These are phyloP conservation scores for Leccinum longicurvipes DNA, from an alignment of 768 basidiomycete genomes.

Conservation along the genomic window DNA sequence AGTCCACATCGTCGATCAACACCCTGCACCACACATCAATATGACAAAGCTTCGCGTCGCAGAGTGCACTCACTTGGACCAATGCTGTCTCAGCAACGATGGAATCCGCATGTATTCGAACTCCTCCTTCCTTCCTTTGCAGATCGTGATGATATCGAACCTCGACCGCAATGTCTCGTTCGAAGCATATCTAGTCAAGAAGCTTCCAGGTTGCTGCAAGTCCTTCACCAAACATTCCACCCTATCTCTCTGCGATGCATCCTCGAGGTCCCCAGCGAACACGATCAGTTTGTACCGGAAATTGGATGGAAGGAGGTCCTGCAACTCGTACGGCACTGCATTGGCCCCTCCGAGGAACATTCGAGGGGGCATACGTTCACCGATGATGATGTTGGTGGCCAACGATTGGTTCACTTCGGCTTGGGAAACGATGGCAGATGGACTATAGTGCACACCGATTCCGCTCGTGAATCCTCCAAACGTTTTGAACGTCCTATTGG, in stretches of 20 bases:
- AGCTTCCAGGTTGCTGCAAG: conserved; percentile 23
- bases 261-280: conserved; percentile 38
- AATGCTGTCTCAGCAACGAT: conserved; percentile 34
- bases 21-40: conserved; percentile 40
- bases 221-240: conserved; percentile 27
- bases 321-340: conserved; percentile 44
- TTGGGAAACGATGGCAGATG: conserved; percentile 41
- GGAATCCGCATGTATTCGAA: conserved; percentile 34
- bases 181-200: conserved; percentile 26
- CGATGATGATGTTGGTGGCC: conserved; percentile 41
- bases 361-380: conserved; percentile 50
- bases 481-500: conserved; percentile 39
- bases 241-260: conserved; percentile 19
- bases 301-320: conserved; percentile 47
- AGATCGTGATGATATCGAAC: conserved; percentile 30
- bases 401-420: conserved; percentile 32
- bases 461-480: conserved; percentile 47
- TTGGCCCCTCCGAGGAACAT: conserved; percentile 46
- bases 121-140: conserved; percentile 32
- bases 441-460: conserved; percentile 47
- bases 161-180: conserved; percentile 22
- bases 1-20: conserved; percentile 54
- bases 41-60: neutral
- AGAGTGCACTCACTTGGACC: conserved; percentile 38
- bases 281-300: conserved; percentile 47